phyloP scores from a whole-genome alignment of 257 asterid genomes.

The Verbascum thapsus region DNA sequence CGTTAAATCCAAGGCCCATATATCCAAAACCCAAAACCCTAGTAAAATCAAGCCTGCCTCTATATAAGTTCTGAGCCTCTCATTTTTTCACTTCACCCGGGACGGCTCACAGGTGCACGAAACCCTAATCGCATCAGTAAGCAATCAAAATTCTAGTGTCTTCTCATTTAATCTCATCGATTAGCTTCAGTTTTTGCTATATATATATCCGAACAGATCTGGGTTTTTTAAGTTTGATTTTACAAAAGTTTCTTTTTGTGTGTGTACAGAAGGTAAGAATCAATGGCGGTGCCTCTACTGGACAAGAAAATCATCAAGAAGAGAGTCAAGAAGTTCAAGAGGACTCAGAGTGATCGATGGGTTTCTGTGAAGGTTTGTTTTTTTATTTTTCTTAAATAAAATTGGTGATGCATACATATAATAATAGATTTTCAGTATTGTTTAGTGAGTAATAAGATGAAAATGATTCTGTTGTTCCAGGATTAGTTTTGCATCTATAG shows the following conservation, averaged over 20 bases:
- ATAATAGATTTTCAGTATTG: too few species aligned
- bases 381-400: not conserved
- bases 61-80: slow-evolving; percentile 27
- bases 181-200: not conserved
- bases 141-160: not conserved
- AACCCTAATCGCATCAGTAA: slow-evolving; percentile 1
- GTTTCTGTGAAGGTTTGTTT: slow-evolving; percentile 37
- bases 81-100: not conserved
- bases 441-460: slow-evolving; percentile 38
- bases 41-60: slow-evolving; percentile 4
- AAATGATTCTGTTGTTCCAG: slow-evolving; percentile 55
- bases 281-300: slow-evolving; percentile 43
- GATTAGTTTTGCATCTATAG: slow-evolving; percentile 42
- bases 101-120: not conserved
- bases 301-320: slow-evolving; percentile 37
- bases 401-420: not conserved
- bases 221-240: not conserved
- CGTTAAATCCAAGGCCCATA: not conserved
- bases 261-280: slow-evolving; percentile 3
- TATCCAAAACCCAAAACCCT: slow-evolving; percentile 28
- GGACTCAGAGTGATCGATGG: slow-evolving; percentile 35
- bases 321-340: slow-evolving; percentile 44
- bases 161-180: too few species aligned
- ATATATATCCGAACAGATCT: not conserved
- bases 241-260: not conserved